phyloP scores from a whole-genome alignment of 805 yeast genomes.

The Yarrowia sp. region DNA sequence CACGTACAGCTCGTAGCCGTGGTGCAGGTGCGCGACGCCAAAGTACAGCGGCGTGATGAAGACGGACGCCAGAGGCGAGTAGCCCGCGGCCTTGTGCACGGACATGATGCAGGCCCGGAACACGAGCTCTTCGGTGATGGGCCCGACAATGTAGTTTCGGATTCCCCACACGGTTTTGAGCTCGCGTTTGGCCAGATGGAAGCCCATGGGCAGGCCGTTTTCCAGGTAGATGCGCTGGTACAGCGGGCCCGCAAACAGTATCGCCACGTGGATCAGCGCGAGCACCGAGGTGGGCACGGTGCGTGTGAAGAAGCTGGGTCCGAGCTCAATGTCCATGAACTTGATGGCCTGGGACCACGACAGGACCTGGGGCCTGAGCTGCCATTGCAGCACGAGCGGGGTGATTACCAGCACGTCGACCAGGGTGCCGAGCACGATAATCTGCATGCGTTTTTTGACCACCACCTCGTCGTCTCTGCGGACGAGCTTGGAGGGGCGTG shows the following conservation, averaged over 20 bases:
- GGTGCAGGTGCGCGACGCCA: conserved; percentile 82
- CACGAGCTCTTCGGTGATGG: conserved; percentile 77
- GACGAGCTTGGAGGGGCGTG: conserved; percentile 43
- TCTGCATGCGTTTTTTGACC: conserved; percentile 46
- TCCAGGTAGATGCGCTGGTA: conserved; percentile 49
- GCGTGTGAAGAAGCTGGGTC: conserved; percentile 10
- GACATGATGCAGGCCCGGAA: conserved; percentile 61
- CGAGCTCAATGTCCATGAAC: conserved; percentile 13
- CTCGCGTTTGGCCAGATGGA: conserved; percentile 26
- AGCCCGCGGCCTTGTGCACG: conserved; percentile 45
- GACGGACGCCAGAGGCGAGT: conserved; percentile 41
- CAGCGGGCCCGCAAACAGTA: conserved; percentile 60
- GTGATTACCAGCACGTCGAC: conserved; percentile 49
- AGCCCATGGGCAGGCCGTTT: conserved; percentile 40
- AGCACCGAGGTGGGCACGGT: conserved; percentile 23
- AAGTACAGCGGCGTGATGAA: conserved; percentile 66
- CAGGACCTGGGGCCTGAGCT: conserved; percentile 8
- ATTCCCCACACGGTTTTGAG: conserved; percentile 35
- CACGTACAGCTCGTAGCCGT: conserved; percentile 60
- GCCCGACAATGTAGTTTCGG: conserved; percentile 71
- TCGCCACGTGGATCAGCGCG: conserved; percentile 40
- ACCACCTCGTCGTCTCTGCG: conserved; percentile 44
- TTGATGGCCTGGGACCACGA: background rate
- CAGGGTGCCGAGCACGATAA: conserved; percentile 47
- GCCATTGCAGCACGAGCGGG: conserved; percentile 41